Percentiles rank a stretch among this genome's conserved stretches.
phyloP scores from a whole-genome alignment of 2,329 filamentous ascomycete species.

The Pezizomycotina sp. region DNA sequence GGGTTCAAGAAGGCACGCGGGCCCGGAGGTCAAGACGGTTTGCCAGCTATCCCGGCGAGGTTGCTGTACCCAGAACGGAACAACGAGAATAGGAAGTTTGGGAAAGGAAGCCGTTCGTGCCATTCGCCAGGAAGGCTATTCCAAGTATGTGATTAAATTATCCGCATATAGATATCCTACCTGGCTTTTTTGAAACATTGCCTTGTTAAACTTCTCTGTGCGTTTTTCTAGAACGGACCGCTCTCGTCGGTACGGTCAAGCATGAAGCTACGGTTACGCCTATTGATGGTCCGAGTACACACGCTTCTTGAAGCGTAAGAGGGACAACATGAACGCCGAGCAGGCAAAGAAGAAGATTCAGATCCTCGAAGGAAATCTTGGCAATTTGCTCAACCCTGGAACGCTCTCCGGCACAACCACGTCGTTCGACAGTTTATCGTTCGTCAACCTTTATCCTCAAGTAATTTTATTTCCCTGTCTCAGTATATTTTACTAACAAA shows the following conservation, averaged over 20 bases:
- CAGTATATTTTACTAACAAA: constrained; percentile 2
- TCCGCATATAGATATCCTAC: too few species aligned
- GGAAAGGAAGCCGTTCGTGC: constrained; percentile 36
- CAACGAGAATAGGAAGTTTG: constrained; percentile 18
- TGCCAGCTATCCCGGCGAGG: constrained; percentile 24
- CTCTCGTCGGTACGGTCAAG: constrained; percentile 52
- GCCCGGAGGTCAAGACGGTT: constrained; percentile 29
- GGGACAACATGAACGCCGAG: constrained; percentile 34
- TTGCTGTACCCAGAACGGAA: constrained; percentile 23
- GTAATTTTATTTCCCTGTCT: constrained; percentile 3
- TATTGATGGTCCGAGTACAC: constrained; percentile 31
- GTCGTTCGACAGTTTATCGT: constrained; percentile 42
- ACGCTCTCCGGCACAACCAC: constrained; percentile 34
- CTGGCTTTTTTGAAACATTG: background rate
- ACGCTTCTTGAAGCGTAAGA: constrained; percentile 29
- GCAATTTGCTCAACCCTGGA: constrained; percentile 43
- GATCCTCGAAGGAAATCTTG: constrained; percentile 37
- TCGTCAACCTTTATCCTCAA: constrained; percentile 27
- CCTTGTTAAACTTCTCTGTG: constrained; percentile 9
- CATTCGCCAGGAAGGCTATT: constrained; percentile 54
- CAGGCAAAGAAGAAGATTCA: constrained; percentile 36
- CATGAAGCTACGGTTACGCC: constrained; percentile 39
- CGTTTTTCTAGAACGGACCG: constrained; percentile 50
- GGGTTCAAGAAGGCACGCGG: constrained; percentile 38
- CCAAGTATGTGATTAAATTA: constrained; percentile 44